Conservation (phyloP, 176 grass and related monocot species). For the Elymus sibiricus region DNA sequence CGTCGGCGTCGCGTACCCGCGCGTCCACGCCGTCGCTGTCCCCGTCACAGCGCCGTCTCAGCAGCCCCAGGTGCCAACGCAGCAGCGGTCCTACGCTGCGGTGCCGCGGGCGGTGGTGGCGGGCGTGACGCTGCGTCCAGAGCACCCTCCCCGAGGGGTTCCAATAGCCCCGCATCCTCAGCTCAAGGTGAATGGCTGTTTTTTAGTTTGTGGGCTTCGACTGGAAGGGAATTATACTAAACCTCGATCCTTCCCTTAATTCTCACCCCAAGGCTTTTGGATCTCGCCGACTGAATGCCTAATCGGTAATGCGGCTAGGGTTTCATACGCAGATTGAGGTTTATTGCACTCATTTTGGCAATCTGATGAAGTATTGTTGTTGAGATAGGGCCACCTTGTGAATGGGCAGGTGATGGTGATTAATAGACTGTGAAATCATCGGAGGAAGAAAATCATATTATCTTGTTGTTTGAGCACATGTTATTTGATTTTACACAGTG, state of each 20-base stretch:
- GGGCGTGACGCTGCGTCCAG: slow-evolving; percentile 2
- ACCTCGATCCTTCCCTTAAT: not conserved
- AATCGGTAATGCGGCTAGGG: not conserved
- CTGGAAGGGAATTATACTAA: not conserved
- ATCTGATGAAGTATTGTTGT: not conserved
- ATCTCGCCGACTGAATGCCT: not conserved
- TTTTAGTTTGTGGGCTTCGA: not conserved
- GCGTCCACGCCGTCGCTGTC: slow-evolving; percentile 40
- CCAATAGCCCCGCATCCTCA: slow-evolving; percentile 36
- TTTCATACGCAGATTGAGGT: not conserved
- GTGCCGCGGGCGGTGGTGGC: slow-evolving; percentile 23
- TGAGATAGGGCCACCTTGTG: not conserved
- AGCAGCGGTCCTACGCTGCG: slow-evolving; percentile 19
- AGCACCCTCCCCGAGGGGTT: slow-evolving; percentile 37
- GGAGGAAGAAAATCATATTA: not conserved
- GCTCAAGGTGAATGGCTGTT: slow-evolving; percentile 40
- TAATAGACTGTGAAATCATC: not conserved
- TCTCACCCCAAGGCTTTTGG: not conserved
- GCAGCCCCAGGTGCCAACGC: slow-evolving; percentile 23
- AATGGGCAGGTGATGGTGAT: not conserved
- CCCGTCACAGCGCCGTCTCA: not conserved
- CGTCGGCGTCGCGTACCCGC: slow-evolving; percentile 16
- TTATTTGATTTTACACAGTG: not conserved
- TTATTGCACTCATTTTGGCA: not conserved
- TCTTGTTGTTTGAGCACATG: not conserved